Evolutionary conservation across 164 flowering plant genomes (phyloP).

Genomic region (grape (Vitis vinifera)): ASM3070453v1 NC_081806.1:4330001-4330500

Average conservation of each 20-base stretch:
- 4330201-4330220: conserved; percentile 26
- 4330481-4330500: no score
- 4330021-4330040: no score
- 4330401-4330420: no score
- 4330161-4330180: conserved; percentile 18
- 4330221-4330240: conserved; percentile 5
- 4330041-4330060: background rate
- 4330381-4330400: no score
- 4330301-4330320: background rate
- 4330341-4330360: no score
- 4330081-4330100: background rate
- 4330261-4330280: conserved; percentile 3
- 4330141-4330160: background rate
- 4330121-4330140: background rate
- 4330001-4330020: no score
- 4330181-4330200: conserved; percentile 13
- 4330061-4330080: background rate
- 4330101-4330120: background rate
- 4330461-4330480: no score
- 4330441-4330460: no score
- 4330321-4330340: background rate
- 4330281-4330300: background rate
- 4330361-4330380: no score
- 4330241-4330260: background rate
- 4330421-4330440: no score